Evolutionary conservation across 257 asterid genomes (phyloP), one percentile per base, ranked within the genome.

Genomic region (Ballota nigra): DNA sequence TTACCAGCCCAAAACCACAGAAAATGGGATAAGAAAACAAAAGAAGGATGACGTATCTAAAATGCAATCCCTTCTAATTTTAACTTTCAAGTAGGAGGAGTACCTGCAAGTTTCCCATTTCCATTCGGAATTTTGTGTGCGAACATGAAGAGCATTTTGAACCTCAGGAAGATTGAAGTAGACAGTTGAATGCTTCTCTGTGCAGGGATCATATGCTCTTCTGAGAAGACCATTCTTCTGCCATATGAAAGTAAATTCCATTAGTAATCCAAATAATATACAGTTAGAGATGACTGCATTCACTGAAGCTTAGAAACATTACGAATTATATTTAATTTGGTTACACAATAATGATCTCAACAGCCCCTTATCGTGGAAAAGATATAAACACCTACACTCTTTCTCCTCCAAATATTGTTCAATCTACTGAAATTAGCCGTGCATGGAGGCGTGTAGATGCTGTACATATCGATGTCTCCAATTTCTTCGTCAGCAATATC

Each of bases 101-200:
- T 83, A 95, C 99, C 86, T 95, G 98, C 99, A 92, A 74, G 98
- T 82, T 58, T 36, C 88, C 98, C 97, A 95, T 77, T 75, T 78
- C 47, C 66, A 77, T 10, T 80, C 80, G 52, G 88, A 79, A 53
- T 83, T 83, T 60, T 33, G 79, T 61, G 55, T 80, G 58, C 6
- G 81, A 82, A 87, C 91, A 76, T 92, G 99, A 78, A 95, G 90
- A 64, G 98, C 98, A 11, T 67, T 66, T 83, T 95, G 98, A 84
- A 95, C 99, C 80, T 92, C 98, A 4, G 89, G 97, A 67, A 86
- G 97, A 86, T 95, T 95, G 83, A 95, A 95, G 83, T 95, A 95
- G 63, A 83, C 71, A 47, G 75, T 80, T 13, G 99, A 82, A 80
- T 95, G 96, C 75, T 76, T 38, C 83, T 92, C 98, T 20, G 97